Evolutionary conservation across 768 basidiomycete genomes (phyloP).

Genomic region (Phanerodontia chrysosporium): DNA sequence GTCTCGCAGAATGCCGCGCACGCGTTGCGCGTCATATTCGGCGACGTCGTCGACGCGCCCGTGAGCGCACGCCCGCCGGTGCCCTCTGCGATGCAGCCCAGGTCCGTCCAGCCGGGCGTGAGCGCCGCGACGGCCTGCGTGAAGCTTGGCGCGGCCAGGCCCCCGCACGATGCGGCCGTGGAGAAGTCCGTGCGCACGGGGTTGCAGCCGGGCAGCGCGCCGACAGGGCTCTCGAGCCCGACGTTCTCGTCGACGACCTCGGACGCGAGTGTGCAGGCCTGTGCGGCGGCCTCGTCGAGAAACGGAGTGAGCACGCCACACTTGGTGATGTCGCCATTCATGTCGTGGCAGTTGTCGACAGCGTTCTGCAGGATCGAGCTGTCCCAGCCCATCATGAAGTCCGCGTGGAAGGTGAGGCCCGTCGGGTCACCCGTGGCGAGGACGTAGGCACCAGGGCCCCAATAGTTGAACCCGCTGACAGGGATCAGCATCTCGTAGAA

Average conservation of each 20-base stretch:
- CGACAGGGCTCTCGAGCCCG: constrained; percentile 15
- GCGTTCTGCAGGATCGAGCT: constrained; percentile 18
- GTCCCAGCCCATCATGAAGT: constrained; percentile 23
- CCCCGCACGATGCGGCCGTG: neutral
- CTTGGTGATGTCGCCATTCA: constrained; percentile 19
- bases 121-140: constrained; percentile 14
- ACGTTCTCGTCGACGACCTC: constrained; percentile 17
- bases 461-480: constrained; percentile 13
- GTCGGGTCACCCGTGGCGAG: constrained; percentile 22
- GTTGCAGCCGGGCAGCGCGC: constrained; percentile 23
- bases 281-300: constrained; percentile 15
- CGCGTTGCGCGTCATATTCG: constrained; percentile 18
- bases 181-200: constrained; percentile 12
- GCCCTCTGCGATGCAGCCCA: constrained; percentile 23
- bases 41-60: constrained; percentile 14
- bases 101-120: constrained; percentile 15
- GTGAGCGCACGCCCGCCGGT: constrained; percentile 21
- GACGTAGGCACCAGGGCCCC: constrained; percentile 19
- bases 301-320: constrained; percentile 19
- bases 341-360: constrained; percentile 21
- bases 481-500: constrained; percentile 21
- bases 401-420: constrained; percentile 22
- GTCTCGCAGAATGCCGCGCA: constrained; percentile 21
- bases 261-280: constrained; percentile 17
- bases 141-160: constrained; percentile 7